Base-by-base conservation (phyloP, 805 yeast species). In the Candida ficus region DNA sequence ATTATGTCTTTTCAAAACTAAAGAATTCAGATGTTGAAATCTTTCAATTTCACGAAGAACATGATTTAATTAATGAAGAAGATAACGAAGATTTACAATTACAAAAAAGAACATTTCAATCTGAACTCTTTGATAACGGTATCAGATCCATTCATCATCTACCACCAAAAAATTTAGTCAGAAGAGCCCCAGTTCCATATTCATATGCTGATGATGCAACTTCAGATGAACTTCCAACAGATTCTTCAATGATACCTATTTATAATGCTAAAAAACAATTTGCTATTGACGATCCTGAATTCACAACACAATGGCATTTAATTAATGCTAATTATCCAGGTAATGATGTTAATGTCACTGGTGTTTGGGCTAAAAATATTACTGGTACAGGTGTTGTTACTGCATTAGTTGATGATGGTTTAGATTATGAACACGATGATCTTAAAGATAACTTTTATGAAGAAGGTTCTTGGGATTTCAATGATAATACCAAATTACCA, bases 391-490 rank as follows among this genome's bases (percentile, higher is more conserved):
- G 93, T 5, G 71, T 87, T 6, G 87, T 85, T 1, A 82, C 90
- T 1, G 96, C 97, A 2, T 74, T 93, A 29, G 83, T 93, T 0
- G 99, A 93, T 62, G 99, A 93, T 63, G 99, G 99, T 1, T 62
- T 93, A 21, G 99, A 93, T 63, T 80, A 75, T 57, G 85, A 83
- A 40, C 78, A 80, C 54, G 73, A 70, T 2, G 98, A 93, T 63
- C 67, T 93, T 44, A 65, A 67, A 23, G 76, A 68, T 29, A 85
- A 83, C 52, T 93, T 83, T 59, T 76, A 73, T 54, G 63, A 68
- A 12, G 78, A 76, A 47, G 99, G 98, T 4, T 88, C 96, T 7
- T 93, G 91, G 86, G 99, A 93, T 64, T 93, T 76, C 62, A 93
- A 93, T 58, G 84, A 78, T 52, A 80, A 85, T 53, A 71, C 71